These are phyloP conservation scores for Stenocarpella maydis DNA, from an alignment of 2,329 filamentous ascomycete species.

Conservation along the genomic window DNA sequence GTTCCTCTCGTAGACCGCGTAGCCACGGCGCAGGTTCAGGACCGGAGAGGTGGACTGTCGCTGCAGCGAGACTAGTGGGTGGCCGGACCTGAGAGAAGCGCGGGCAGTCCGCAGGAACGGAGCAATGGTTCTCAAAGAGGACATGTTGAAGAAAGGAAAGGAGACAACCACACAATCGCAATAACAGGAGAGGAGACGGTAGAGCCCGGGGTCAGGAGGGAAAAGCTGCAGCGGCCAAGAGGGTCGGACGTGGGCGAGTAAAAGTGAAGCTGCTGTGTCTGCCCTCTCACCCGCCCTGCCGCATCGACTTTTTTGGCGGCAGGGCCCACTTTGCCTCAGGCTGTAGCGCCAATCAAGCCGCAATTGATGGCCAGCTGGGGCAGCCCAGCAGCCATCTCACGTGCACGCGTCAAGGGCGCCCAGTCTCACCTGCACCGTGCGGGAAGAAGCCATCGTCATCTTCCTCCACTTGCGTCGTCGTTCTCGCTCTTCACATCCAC, in stretches of 20 bases:
- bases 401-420: slow-evolving; percentile 1
- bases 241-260: slow-evolving; percentile 26
- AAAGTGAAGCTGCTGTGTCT: slow-evolving; percentile 20
- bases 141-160: slow-evolving; percentile 66
- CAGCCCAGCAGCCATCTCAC: neutral
- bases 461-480: neutral
- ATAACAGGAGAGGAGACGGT: slow-evolving; percentile 27
- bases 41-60: slow-evolving; percentile 71
- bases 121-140: slow-evolving; percentile 80
- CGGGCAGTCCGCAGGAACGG: slow-evolving; percentile 86
- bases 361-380: slow-evolving; percentile 25
- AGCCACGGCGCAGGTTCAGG: slow-evolving; percentile 71
- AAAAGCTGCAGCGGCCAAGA: slow-evolving; percentile 24
- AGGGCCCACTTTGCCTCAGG: slow-evolving; percentile 21
- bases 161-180: slow-evolving; percentile 41
- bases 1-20: slow-evolving; percentile 80
- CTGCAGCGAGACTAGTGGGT: slow-evolving; percentile 79
- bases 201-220: slow-evolving; percentile 24
- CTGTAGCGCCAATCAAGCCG: slow-evolving; percentile 33
- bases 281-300: slow-evolving; percentile 14
- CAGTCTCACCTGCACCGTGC: neutral
- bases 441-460: neutral
- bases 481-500: neutral
- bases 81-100: slow-evolving; percentile 73
- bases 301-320: slow-evolving; percentile 36